phyloP scores from a whole-genome alignment of 345 rosid genomes.

The Zanthoxylum bungeanum region DNA sequence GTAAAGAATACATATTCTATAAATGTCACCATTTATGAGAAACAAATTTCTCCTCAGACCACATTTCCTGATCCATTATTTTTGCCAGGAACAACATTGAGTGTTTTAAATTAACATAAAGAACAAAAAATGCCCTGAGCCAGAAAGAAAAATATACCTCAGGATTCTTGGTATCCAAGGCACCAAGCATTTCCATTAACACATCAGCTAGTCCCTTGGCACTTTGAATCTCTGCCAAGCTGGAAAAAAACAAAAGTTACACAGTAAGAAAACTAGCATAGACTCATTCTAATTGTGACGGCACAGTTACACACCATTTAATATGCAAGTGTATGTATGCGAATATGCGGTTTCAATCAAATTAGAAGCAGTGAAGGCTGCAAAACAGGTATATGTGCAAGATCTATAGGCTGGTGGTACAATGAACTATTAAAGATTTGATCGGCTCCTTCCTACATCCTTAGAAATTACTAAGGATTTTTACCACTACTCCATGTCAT shows the following conservation, averaged over 20 bases:
- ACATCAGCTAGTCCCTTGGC: constrained; percentile 75
- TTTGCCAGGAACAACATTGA: background rate
- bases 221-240: constrained; percentile 70
- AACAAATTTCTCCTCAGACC: background rate
- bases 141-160: constrained; percentile 45
- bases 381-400: background rate
- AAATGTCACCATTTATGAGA: background rate
- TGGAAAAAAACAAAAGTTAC: constrained; percentile 28
- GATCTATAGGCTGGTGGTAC: background rate
- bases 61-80: background rate
- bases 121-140: background rate
- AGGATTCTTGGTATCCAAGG: constrained; percentile 73
- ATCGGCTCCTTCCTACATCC: background rate
- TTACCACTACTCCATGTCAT: background rate
- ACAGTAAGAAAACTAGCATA: background rate
- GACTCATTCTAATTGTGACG: background rate
- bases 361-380: background rate
- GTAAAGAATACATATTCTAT: background rate
- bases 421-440: background rate
- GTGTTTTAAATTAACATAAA: background rate
- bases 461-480: background rate
- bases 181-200: constrained; percentile 81
- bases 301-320: background rate
- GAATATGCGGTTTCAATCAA: background rate
- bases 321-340: background rate